Evolutionary conservation across 768 basidiomycete species (phyloP).

Genomic region (Gyrodon lividus): DNA sequence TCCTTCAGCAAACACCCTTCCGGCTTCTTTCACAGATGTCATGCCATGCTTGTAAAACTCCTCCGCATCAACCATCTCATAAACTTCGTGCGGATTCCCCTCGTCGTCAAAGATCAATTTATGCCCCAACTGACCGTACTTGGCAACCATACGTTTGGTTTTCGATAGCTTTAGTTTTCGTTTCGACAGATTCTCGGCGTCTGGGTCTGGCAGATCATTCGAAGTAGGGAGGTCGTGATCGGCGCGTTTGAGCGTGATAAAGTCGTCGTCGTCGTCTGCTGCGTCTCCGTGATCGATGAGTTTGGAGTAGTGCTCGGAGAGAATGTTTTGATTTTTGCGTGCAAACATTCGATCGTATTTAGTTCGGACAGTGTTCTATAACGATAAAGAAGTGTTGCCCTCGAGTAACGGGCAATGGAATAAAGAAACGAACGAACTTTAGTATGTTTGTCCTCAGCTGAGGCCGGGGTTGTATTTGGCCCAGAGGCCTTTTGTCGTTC

Average conservation of each 20-base stretch:
- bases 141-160: conserved; percentile 71
- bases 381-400: not conserved
- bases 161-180: conserved; percentile 76
- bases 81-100: conserved; percentile 75
- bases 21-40: conserved; percentile 63
- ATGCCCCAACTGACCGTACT: conserved; percentile 54
- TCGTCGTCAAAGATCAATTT: conserved; percentile 92
- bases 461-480: not conserved
- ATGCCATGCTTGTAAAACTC: conserved; percentile 67
- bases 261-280: conserved; percentile 65
- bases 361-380: conserved; percentile 62
- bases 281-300: conserved; percentile 69
- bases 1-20: conserved; percentile 65
- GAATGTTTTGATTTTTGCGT: conserved; percentile 89
- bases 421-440: conserved; percentile 38
- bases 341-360: conserved; percentile 99
- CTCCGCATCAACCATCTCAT: conserved; percentile 79
- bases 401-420: not conserved
- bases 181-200: conserved; percentile 67
- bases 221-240: conserved; percentile 67
- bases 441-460: conserved; percentile 24
- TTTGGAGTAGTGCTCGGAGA: conserved; percentile 87
- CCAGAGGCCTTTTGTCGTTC: conserved; percentile 4
- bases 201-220: conserved; percentile 33
- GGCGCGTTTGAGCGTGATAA: conserved; percentile 90